These are phyloP conservation scores for Incumbomyces delicatus DNA, from an alignment of 2,329 filamentous ascomycete genomes.

Conservation along the genomic window DNA sequence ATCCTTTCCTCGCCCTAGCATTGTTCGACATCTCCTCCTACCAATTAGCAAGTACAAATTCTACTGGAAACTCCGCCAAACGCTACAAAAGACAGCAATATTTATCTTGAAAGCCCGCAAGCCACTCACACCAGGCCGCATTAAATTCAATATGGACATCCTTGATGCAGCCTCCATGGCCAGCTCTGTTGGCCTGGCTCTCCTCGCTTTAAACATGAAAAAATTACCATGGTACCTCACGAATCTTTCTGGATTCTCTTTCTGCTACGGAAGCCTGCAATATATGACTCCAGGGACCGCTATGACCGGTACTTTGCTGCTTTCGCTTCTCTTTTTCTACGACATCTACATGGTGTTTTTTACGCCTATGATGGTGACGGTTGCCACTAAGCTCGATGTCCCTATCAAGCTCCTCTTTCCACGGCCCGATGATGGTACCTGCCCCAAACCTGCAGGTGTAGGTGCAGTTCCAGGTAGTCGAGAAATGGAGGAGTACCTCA, in stretches of 20 bases:
- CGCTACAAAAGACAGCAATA: conserved; percentile 29
- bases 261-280: conserved; percentile 74
- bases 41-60: conserved; percentile 25
- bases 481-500: conserved; percentile 18
- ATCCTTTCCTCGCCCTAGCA: conserved; percentile 46
- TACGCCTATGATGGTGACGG: conserved; percentile 45
- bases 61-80: conserved; percentile 42
- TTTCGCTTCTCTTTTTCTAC: conserved; percentile 79
- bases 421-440: conserved; percentile 35
- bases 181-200: conserved; percentile 44
- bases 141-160: conserved; percentile 26
- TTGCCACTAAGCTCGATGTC: conserved; percentile 80
- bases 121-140: background rate
- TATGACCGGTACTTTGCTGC: conserved; percentile 64
- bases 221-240: conserved; percentile 60
- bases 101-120: conserved; percentile 29
- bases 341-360: conserved; percentile 66
- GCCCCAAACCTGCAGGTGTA: conserved; percentile 32
- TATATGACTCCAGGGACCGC: conserved; percentile 86
- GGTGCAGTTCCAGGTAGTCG: conserved; percentile 29
- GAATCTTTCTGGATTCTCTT: conserved; percentile 77
- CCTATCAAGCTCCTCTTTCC: conserved; percentile 88
- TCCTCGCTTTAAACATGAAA: conserved; percentile 54
- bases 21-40: conserved; percentile 39
- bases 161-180: conserved; percentile 46